Conservation (phyloP, 306 rosid species). For the Casuarina glauca region DNA sequence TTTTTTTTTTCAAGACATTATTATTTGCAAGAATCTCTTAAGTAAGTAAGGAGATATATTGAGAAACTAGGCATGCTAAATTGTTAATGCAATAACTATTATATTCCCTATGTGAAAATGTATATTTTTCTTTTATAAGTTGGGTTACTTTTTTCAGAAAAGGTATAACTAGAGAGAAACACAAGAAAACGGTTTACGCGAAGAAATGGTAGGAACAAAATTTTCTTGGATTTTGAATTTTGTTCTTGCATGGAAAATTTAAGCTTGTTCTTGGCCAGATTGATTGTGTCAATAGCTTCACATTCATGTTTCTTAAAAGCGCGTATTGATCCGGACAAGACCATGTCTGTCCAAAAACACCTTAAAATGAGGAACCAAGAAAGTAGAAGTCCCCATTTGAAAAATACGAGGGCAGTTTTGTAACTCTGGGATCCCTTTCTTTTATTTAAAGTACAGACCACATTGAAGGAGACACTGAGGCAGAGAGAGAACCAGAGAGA, state of each 20-base stretch:
- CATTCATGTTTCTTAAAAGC: constrained; percentile 4
- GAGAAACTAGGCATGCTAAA: too few species aligned
- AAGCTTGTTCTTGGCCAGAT: background rate
- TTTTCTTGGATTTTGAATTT: background rate
- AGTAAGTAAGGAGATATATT: too few species aligned
- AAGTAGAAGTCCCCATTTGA: background rate
- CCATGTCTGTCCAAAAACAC: background rate
- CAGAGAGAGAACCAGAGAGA: background rate
- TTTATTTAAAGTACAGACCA: constrained; percentile 39
- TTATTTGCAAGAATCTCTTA: too few species aligned
- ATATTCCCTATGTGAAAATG: too few species aligned
- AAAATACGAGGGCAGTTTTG: constrained; percentile 49
- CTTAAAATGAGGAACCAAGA: background rate
- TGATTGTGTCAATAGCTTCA: background rate
- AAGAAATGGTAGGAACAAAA: too few species aligned
- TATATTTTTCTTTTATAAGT: too few species aligned
- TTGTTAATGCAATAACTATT: too few species aligned
- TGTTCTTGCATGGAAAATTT: background rate
- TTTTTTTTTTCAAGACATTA: too few species aligned
- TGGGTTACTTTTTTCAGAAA: background rate
- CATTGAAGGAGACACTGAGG: background rate
- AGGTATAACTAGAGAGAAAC: too few species aligned
- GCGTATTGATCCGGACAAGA: constrained; percentile 6
- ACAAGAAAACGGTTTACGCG: too few species aligned
- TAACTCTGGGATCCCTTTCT: constrained; percentile 16